Evolutionary conservation across 805 yeast genomes (phyloP), one percentile per base, ranked within the genome.

Genomic region (Ogataea parapolymorpha): DNA sequence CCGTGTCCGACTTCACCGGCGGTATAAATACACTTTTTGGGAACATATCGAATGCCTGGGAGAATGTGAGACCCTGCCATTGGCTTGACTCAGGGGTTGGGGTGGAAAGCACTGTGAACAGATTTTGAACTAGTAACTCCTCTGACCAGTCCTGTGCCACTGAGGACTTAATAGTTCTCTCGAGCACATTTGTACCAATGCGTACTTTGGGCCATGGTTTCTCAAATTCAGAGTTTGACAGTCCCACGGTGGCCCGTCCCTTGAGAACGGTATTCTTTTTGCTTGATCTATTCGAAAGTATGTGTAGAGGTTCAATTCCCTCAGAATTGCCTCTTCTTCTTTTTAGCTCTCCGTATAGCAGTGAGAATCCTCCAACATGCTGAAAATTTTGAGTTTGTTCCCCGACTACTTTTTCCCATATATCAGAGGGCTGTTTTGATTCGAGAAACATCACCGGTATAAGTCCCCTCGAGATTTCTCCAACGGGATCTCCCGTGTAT

Each of bases 121-220:
- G 69, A 14, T 66, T 63, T 2, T 70, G 69, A 1, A 77, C 65
- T 3, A 90, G 51, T 9, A 59, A 55, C 0, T 71, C 72, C 42
- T 72, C 46, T 7, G 42, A 36, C 43, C 50, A 44, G 1, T 40
- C 27, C 9, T 51, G 55, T 14, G 42, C 34, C 2, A 42, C 32
- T 7, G 64, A 51, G 3, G 44, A 43, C 2, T 39, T 37, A 5
- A 71, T 70, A 67, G 44, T 65, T 54, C 41, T 59, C 61, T 64
- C 76, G 66, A 60, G 77, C 65, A 49, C 86, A 84, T 45, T 74
- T 75, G 61, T 80, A 66, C 91, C 96, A 5, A 63, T 39, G 4
- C 55, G 50, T 0, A 83, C 83, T 53, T 90, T 91, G 0, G 74
- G 72, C 97, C 98, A 90, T 6, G 86, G 83, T 18, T 77, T 68